phyloP scores from a whole-genome alignment of 306 rosid genomes.

The Geum urbanum region DNA sequence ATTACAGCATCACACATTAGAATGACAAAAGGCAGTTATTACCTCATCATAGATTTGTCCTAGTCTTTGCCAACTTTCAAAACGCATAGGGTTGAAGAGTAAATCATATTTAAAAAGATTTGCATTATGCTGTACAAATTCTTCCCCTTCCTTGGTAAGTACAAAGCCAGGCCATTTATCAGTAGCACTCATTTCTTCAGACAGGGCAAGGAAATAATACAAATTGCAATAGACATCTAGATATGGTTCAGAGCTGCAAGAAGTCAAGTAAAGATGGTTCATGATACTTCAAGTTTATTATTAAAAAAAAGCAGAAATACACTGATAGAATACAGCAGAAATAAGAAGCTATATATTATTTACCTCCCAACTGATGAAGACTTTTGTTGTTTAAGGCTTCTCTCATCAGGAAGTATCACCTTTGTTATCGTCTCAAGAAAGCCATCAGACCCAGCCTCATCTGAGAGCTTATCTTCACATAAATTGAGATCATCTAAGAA shows the following conservation, averaged over 20 bases:
- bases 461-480: conserved; percentile 94
- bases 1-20: conserved; percentile 20
- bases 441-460: conserved; percentile 86
- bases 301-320: conserved; percentile 17
- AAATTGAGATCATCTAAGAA: conserved; percentile 80
- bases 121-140: conserved; percentile 87
- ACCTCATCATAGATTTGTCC: conserved; percentile 95
- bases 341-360: not conserved
- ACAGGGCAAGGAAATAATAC: conserved; percentile 86
- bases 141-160: conserved; percentile 94
- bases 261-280: conserved; percentile 26
- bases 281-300: conserved; percentile 14
- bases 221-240: conserved; percentile 83
- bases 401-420: conserved; percentile 61
- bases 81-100: conserved; percentile 75
- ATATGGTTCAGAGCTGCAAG: conserved; percentile 85
- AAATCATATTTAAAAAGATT: conserved; percentile 87
- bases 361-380: conserved; percentile 64
- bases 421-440: conserved; percentile 79
- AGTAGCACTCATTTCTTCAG: conserved; percentile 95
- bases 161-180: conserved; percentile 99
- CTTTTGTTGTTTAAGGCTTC: conserved; percentile 65
- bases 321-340: not conserved
- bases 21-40: conserved; percentile 18
- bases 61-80: conserved; percentile 95